Evolutionary conservation across 768 basidiomycete species (phyloP).

Genomic region (Boletus reticulatus): DNA sequence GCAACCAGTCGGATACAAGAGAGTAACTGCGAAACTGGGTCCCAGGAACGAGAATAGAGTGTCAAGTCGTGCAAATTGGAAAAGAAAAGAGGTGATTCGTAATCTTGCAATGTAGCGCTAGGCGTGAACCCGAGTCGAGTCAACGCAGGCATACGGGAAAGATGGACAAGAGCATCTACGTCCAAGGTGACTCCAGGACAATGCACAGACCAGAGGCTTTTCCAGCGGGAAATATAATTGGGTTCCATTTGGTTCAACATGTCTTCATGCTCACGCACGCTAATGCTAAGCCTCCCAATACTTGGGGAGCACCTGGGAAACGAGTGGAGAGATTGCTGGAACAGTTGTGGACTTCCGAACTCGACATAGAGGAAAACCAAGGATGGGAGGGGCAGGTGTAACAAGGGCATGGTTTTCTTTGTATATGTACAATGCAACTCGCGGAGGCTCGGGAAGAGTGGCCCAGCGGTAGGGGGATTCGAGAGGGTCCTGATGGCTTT

Average conservation of each 20-base stretch:
- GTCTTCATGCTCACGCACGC: neutral
- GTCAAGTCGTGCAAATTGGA: neutral
- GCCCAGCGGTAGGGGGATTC: no score
- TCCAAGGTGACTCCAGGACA: neutral
- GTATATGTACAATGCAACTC: neutral
- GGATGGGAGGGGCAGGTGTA: neutral
- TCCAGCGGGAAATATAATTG: neutral
- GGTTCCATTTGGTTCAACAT: neutral
- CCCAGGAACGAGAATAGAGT: neutral
- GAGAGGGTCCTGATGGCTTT: no score
- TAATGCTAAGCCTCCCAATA: neutral
- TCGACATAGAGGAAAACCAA: neutral
- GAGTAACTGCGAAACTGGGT: neutral
- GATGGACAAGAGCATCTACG: neutral
- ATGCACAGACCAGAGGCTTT: neutral
- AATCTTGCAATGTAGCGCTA: neutral
- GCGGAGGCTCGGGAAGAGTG: neutral
- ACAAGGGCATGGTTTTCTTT: neutral
- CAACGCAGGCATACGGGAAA: neutral
- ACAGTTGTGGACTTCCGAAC: neutral
- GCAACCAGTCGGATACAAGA: neutral
- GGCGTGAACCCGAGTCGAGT: neutral
- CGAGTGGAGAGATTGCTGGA: neutral
- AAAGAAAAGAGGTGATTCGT: neutral
- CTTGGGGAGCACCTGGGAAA: neutral